These are phyloP conservation scores for Agaricus sinodeliciosus DNA, from an alignment of 768 basidiomycete species.

Conservation along the genomic window DNA sequence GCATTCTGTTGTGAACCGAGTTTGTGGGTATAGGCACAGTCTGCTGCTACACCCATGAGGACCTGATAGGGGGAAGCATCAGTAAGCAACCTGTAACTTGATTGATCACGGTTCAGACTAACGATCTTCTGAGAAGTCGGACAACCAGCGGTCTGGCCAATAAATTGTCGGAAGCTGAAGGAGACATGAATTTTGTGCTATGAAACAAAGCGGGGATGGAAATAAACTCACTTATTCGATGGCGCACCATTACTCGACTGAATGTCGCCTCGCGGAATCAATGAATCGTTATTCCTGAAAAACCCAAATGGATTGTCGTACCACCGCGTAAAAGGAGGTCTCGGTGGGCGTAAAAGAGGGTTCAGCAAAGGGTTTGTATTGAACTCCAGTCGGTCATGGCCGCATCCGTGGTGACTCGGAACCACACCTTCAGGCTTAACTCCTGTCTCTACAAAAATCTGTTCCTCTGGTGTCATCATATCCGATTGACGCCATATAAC, in stretches of 20 bases:
- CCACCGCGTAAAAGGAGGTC: conserved; percentile 27
- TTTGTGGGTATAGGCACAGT: conserved; percentile 67
- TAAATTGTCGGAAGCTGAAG: conserved; percentile 57
- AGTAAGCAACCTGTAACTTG: not conserved
- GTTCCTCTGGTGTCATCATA: conserved; percentile 48
- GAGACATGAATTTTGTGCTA: conserved; percentile 8
- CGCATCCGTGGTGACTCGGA: conserved; percentile 41
- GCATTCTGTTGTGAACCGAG: conserved; percentile 64
- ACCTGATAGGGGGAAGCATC: conserved; percentile 25
- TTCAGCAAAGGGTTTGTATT: conserved; percentile 56
- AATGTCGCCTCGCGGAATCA: conserved; percentile 42
- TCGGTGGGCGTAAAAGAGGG: conserved; percentile 35
- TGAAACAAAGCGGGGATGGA: not conserved
- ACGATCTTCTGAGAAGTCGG: conserved; percentile 67
- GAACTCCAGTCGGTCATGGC: conserved; percentile 63
- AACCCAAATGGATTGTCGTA: conserved; percentile 21
- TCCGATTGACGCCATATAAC: conserved; percentile 77
- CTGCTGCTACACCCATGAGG: conserved; percentile 85
- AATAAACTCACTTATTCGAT: conserved; percentile 41
- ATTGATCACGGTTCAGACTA: conserved; percentile 16
- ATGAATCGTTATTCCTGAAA: conserved; percentile 5
- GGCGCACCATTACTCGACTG: conserved; percentile 39
- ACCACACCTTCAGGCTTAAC: conserved; percentile 14
- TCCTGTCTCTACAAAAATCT: conserved; percentile 28
- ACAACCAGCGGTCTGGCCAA: conserved; percentile 68